Conservation (phyloP, 129 eudicot species). For the Centaurea solstitialis region DNA sequence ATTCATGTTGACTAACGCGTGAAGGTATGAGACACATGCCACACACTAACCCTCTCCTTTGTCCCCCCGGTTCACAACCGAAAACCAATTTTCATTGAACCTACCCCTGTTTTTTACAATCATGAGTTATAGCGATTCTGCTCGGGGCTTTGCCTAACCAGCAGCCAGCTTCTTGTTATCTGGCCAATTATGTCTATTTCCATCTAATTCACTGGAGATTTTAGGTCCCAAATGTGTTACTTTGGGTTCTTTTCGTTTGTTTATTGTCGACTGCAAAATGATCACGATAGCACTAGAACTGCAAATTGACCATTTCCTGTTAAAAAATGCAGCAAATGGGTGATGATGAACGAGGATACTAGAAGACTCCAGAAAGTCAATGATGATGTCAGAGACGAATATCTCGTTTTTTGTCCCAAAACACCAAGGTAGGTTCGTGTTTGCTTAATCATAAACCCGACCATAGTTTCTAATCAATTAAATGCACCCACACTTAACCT, state of each 20-base stretch:
- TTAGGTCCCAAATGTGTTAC: neutral
- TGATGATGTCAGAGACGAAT: slow-evolving; percentile 75
- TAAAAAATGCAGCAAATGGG: slow-evolving; percentile 80
- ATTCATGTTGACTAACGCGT: no score
- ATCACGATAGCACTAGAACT: neutral
- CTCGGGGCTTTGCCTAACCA: neutral
- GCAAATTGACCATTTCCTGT: neutral
- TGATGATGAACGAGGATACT: slow-evolving; percentile 96
- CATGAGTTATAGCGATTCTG: no score
- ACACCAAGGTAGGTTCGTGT: slow-evolving; percentile 48
- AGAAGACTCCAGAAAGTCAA: slow-evolving; percentile 86
- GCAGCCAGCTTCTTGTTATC: neutral
- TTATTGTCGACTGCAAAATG: neutral
- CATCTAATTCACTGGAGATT: neutral
- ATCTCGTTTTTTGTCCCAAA: slow-evolving; percentile 67
- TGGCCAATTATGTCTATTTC: neutral
- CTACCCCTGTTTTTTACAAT: neutral
- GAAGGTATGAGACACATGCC: no score
- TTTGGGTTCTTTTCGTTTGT: neutral
- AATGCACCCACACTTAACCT: neutral
- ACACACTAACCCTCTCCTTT: no score
- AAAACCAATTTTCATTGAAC: no score
- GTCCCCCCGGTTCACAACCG: no score
- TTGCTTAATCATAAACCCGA: neutral
- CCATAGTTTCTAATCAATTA: neutral